Evolutionary conservation across 2,329 filamentous ascomycete species (phyloP).

Genomic region (Xylaria sp.): DNA sequence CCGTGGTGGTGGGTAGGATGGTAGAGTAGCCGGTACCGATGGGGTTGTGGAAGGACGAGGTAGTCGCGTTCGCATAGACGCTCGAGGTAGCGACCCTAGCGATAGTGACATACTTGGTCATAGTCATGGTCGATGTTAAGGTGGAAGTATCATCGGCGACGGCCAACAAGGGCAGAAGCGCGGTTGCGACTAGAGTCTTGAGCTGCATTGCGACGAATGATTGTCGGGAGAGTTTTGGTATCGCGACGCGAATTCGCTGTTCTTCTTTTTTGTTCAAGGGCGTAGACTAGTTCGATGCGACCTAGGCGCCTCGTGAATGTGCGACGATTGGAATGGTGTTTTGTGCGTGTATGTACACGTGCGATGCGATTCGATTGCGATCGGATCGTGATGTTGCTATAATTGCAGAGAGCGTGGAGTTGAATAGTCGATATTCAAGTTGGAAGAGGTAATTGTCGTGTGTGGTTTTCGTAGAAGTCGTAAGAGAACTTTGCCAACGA

Average conservation of each 20-base stretch:
- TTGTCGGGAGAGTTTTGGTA: constrained; percentile 8
- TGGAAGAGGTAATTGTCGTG: constrained; percentile 21
- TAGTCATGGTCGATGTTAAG: constrained; percentile 55
- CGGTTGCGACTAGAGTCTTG: constrained; percentile 52
- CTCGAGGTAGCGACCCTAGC: constrained; percentile 46
- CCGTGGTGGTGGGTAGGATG: constrained; percentile 35
- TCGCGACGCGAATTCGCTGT: not conserved
- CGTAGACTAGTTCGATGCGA: constrained; percentile 25
- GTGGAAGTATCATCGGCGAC: constrained; percentile 50
- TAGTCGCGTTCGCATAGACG: constrained; percentile 28
- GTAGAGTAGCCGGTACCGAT: constrained; percentile 41
- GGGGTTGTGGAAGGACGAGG: constrained; percentile 37
- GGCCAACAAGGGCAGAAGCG: constrained; percentile 60
- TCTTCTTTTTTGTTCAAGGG: constrained; percentile 9
- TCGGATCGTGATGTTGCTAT: constrained; percentile 14
- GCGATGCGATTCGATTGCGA: constrained; percentile 22
- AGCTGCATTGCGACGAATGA: constrained; percentile 48
- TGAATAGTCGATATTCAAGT: constrained; percentile 42
- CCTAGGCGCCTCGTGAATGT: constrained; percentile 13
- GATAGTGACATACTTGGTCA: constrained; percentile 60
- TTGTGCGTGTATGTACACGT: constrained; percentile 25
- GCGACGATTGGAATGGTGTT: constrained; percentile 13
- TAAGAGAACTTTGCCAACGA: constrained; percentile 44
- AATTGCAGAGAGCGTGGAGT: constrained; percentile 34
- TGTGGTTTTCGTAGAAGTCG: constrained; percentile 34